Evolutionary conservation across 495 filamentous ascomycete genomes (phyloP).

Genomic region (Penicillium canescens): DNA sequence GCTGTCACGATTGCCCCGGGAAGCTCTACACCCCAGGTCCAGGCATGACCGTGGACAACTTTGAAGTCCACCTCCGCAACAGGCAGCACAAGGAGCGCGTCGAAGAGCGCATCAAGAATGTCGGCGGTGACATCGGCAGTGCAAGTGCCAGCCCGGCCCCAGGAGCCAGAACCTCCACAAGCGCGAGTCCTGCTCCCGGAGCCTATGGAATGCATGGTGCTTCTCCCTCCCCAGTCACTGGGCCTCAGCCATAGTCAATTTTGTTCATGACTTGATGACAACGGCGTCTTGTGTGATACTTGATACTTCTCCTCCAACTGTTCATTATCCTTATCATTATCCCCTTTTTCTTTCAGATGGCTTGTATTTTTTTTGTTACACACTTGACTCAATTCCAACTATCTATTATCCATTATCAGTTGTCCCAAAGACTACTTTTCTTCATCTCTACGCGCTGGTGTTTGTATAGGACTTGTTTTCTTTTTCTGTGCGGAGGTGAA

Average conservation of each 20-base stretch:
- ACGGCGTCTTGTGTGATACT: constrained; percentile 16
- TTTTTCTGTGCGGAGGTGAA: constrained; percentile 14
- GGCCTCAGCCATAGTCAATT: constrained; percentile 16
- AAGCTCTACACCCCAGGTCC: constrained; percentile 91
- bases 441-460: constrained; percentile 8
- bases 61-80: constrained; percentile 87
- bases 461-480: constrained; percentile 18
- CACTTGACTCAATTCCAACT: constrained; percentile 9
- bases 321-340: too few species aligned
- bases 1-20: constrained; percentile 87
- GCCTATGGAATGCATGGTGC: constrained; percentile 3
- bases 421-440: constrained; percentile 3
- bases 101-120: constrained; percentile 48
- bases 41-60: constrained; percentile 79
- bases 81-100: constrained; percentile 74
- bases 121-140: constrained; percentile 9
- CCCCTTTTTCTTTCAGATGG: constrained; percentile 9
- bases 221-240: constrained; percentile 15
- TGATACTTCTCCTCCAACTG: neutral
- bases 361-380: constrained; percentile 15
- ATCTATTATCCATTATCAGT: constrained; percentile 1
- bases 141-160: constrained; percentile 26
- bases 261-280: constrained; percentile 26
- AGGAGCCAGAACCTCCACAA: constrained; percentile 11
- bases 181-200: constrained; percentile 21